Conservation (phyloP, 2,329 filamentous ascomycete genomes). For the Acarospora socialis region DNA sequence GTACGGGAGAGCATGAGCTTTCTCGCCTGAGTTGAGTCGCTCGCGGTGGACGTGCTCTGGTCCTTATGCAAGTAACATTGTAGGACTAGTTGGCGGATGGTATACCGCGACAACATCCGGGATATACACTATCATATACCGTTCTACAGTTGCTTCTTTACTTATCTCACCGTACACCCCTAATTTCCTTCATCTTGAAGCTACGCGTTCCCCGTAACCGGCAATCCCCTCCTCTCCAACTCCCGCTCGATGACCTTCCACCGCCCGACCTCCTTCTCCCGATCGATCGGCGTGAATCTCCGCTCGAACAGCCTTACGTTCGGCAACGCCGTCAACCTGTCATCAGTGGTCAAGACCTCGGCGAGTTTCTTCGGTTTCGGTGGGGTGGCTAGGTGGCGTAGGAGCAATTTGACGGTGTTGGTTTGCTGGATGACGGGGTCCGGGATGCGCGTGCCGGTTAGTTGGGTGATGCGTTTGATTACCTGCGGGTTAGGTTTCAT, state of each 20-base stretch:
- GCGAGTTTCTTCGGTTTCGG: constrained; percentile 42
- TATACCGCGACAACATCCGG: too few relatives aligned
- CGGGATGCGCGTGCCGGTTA: constrained; percentile 62
- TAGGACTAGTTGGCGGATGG: too few relatives aligned
- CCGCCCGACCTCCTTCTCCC: constrained; percentile 56
- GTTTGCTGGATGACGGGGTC: constrained; percentile 52
- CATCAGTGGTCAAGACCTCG: constrained; percentile 37
- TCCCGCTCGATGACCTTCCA: constrained; percentile 70
- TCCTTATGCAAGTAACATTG: too few relatives aligned
- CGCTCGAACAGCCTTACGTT: constrained; percentile 57
- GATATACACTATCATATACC: too few relatives aligned
- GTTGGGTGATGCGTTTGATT: constrained; percentile 63
- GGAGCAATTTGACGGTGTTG: constrained; percentile 39
- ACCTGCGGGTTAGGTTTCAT: constrained; percentile 40
- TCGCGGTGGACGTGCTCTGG: too few relatives aligned
- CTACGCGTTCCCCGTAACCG: constrained; percentile 32
- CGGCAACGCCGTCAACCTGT: constrained; percentile 38
- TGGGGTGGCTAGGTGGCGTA: constrained; percentile 34
- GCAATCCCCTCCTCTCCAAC: constrained; percentile 47
- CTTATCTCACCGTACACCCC: too few relatives aligned
- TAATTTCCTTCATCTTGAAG: too few relatives aligned
- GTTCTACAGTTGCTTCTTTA: too few relatives aligned
- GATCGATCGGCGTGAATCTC: constrained; percentile 56
- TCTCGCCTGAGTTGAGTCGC: too few relatives aligned
- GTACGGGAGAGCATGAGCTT: too few relatives aligned